Conservation (phyloP, 257 asterid species). For the Jacaranda mimosifolia region DNA sequence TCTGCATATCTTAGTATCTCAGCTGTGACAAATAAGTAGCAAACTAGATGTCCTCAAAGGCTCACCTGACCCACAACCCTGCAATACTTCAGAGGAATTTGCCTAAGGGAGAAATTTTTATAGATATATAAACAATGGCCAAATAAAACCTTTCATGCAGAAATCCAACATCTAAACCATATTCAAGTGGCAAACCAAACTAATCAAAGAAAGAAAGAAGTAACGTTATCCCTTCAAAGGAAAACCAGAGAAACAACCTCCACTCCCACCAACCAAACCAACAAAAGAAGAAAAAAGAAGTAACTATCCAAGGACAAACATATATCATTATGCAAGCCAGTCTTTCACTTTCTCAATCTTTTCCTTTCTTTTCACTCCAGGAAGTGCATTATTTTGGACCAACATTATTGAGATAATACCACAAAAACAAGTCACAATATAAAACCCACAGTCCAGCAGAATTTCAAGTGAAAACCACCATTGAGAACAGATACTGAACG, state of each 20-base stretch:
- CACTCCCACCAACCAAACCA: constrained; percentile 89
- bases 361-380: constrained; percentile 74
- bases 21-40: constrained; percentile 40
- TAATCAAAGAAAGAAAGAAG: constrained; percentile 48
- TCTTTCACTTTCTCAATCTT: constrained; percentile 47
- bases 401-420: constrained; percentile 45
- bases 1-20: constrained; percentile 67
- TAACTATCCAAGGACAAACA: constrained; percentile 44
- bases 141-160: constrained; percentile 30
- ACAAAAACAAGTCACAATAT: constrained; percentile 40
- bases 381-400: constrained; percentile 43
- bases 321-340: constrained; percentile 51
- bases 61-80: constrained; percentile 63
- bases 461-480: not conserved
- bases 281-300: constrained; percentile 46
- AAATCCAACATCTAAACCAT: constrained; percentile 47
- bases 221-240: constrained; percentile 77
- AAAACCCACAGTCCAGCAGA: constrained; percentile 37
- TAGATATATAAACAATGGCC: constrained; percentile 41
- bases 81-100: constrained; percentile 56
- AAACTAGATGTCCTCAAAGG: constrained; percentile 47
- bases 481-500: too few relatives aligned
- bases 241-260: constrained; percentile 84
- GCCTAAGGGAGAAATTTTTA: constrained; percentile 36
- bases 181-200: constrained; percentile 43